phyloP scores from a whole-genome alignment of 805 yeast species.

The Suhomyces emberorum region DNA sequence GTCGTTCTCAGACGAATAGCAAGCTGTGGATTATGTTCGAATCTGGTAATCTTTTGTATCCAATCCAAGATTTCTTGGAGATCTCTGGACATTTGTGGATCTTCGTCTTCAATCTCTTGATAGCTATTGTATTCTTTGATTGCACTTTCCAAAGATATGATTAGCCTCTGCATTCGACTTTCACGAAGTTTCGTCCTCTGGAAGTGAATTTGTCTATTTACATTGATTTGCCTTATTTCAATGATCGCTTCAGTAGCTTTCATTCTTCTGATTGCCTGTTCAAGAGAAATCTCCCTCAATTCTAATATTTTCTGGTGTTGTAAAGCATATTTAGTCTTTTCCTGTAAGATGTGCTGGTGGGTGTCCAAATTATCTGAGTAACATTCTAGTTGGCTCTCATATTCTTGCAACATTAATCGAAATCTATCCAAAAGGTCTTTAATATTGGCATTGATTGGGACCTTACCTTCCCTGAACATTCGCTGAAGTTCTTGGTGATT shows the following conservation, averaged over 20 bases:
- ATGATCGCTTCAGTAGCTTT: background rate
- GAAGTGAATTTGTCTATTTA: background rate
- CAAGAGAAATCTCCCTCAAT: background rate
- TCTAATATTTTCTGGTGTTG: background rate
- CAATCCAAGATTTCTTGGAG: background rate
- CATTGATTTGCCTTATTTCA: background rate
- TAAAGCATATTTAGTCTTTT: background rate
- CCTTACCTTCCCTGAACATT: background rate
- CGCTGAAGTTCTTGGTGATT: background rate
- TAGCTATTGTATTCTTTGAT: background rate
- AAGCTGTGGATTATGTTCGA: background rate
- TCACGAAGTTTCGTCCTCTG: background rate
- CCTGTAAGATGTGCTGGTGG: constrained; percentile 2
- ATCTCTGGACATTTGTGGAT: background rate
- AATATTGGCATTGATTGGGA: background rate
- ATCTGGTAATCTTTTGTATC: background rate
- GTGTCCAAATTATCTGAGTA: background rate
- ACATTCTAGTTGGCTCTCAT: background rate
- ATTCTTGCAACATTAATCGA: constrained; percentile 1
- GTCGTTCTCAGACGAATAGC: too few species aligned
- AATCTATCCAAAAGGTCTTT: background rate
- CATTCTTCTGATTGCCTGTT: background rate
- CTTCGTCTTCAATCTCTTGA: background rate
- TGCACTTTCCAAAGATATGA: background rate
- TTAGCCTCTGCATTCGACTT: background rate